Evolutionary conservation across 331 rosid species (phyloP), one percentile per base, ranked within the genome.

Genomic region (Stylosanthes scabra): DNA sequence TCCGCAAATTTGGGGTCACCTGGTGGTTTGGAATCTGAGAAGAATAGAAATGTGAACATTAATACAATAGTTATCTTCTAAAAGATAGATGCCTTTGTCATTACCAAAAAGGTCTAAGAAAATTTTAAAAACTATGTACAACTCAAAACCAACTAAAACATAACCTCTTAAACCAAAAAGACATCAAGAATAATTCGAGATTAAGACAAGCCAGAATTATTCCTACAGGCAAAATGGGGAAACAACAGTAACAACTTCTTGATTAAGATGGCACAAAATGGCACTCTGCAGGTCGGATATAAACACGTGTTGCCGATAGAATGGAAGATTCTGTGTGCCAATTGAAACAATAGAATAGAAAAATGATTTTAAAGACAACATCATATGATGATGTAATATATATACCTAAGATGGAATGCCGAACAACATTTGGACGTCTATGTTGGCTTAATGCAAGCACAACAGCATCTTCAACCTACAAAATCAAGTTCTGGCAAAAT

Each of bases 391-490:
- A 77, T 56, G 54, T 51, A 70, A 42, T 40, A 34, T 34, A 31
- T 31, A 40, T 82, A 89, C 91, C 92, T 54, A 75, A 78, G 47
- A 16, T 29, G 20, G 88, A 70, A 75, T 83, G 95, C 47, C 79
- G 86, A 78, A 81, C 77, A 59, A 83, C 79, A 84, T 81, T 79
- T 9, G 86, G 81, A 40, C 85, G 85, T 65, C 86, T 81, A n/a
- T 77, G 85, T 52, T 83, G 91, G 64, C 91, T 83, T 67, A 87
- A 73, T 50, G 96, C 93, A 75, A 91, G 88, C 15, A 82, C 89
- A 46, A 88, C 84, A 63, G 96, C 96, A 83, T 87, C 93, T 85
- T 91, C 97, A 77, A 91, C 91, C 97, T 89, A 57, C 44, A 82
- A 64, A 78, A 72, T 39, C 10, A 39, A 50, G 15, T 25, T 41